Evolutionary conservation across 352 stramenopile species (phyloP).

Genomic region (Pythium grandisporangium): DNA sequence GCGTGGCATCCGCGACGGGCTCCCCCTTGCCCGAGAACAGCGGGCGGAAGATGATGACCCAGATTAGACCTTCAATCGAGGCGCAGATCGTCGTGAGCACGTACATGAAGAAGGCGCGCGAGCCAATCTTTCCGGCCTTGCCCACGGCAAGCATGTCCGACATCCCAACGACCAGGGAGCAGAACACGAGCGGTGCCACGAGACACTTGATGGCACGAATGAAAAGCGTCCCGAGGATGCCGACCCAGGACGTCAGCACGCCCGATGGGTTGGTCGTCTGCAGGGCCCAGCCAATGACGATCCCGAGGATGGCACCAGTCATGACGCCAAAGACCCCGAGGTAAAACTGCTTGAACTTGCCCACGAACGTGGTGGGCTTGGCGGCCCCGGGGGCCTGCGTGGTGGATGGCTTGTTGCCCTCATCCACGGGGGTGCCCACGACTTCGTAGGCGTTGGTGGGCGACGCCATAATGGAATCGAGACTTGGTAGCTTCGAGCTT

Average conservation of each 20-base stretch:
- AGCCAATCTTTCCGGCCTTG: slow-evolving; percentile 20
- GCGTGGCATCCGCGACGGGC: not conserved
- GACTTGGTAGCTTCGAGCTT: no score
- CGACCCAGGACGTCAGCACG: slow-evolving; percentile 17
- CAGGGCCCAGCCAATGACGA: slow-evolving; percentile 5
- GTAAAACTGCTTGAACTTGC: slow-evolving; percentile 2
- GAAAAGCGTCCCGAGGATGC: slow-evolving; percentile 27
- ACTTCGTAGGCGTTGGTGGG: no score
- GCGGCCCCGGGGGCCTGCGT: no score
- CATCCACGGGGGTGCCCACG: no score
- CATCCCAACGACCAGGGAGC: slow-evolving; percentile 19
- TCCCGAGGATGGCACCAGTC: slow-evolving; percentile 8
- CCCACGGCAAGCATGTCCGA: slow-evolving; percentile 25
- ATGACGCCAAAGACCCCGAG: slow-evolving; percentile 12
- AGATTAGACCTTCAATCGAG: slow-evolving; percentile 7
- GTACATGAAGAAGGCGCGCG: slow-evolving; percentile 19
- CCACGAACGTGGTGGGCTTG: no score
- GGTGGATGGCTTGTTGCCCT: no score
- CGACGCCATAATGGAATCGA: no score
- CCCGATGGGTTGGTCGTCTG: slow-evolving; percentile 5
- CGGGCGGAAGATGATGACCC: slow-evolving; percentile 7
- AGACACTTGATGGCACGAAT: slow-evolving; percentile 36
- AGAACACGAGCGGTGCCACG: slow-evolving; percentile 35
- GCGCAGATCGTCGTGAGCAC: slow-evolving; percentile 12
- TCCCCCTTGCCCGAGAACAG: slow-evolving; percentile 7